phyloP scores from a whole-genome alignment of 2,329 filamentous ascomycete species.

The Mycosphaerella sp. region DNA sequence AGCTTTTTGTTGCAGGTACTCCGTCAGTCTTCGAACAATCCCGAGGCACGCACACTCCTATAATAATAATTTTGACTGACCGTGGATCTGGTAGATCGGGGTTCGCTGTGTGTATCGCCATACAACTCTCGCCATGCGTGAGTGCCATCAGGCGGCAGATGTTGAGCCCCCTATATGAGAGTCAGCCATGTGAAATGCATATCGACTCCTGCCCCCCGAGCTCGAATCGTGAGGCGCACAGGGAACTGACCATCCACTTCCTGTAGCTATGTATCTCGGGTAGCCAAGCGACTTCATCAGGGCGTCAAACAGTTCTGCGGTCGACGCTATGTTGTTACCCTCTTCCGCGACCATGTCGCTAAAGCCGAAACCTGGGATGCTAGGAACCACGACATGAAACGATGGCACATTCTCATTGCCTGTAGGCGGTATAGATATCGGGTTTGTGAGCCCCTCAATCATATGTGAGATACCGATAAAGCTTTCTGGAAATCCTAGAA shows the following conservation, averaged over 20 bases:
- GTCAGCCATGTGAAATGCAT: no score
- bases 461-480: slow-evolving; percentile 56
- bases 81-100: slow-evolving; percentile 50
- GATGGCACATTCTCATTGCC: slow-evolving; percentile 37
- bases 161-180: slow-evolving; percentile 37
- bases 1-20: slow-evolving; percentile 11
- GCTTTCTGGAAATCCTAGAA: slow-evolving; percentile 51
- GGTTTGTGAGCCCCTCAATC: slow-evolving; percentile 50
- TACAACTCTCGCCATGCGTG: slow-evolving; percentile 46
- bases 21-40: no score
- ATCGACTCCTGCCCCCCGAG: neutral
- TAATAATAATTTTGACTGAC: slow-evolving; percentile 12
- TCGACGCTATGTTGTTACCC: slow-evolving; percentile 46
- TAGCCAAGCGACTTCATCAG: slow-evolving; percentile 60
- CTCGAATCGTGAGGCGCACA: neutral
- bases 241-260: slow-evolving; percentile 44
- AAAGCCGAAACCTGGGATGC: slow-evolving; percentile 61
- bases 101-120: slow-evolving; percentile 57
- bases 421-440: slow-evolving; percentile 39
- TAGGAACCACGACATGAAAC: slow-evolving; percentile 62
- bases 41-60: no score
- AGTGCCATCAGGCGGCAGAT: slow-evolving; percentile 45
- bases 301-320: slow-evolving; percentile 51
- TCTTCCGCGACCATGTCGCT: slow-evolving; percentile 55
- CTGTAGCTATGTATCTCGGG: slow-evolving; percentile 52